phyloP scores from a whole-genome alignment of 2,329 filamentous ascomycete genomes.

The Colletotrichum incanum region DNA sequence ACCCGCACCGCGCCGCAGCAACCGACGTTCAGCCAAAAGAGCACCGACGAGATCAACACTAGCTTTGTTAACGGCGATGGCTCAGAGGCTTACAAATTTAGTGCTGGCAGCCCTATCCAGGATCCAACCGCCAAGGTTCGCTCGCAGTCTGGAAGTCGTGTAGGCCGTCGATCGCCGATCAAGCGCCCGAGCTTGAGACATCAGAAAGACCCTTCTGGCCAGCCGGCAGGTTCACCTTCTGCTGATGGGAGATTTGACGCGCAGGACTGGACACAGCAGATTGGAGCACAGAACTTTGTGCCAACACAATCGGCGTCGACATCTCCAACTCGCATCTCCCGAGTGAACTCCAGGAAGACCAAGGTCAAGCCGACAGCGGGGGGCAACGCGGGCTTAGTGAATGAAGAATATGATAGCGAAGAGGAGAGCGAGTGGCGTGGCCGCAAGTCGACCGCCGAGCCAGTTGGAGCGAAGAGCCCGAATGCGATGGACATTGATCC shows the following conservation, averaged over 20 bases:
- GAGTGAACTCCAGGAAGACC: constrained; percentile 70
- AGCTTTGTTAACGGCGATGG: constrained; percentile 69
- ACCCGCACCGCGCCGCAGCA: constrained; percentile 53
- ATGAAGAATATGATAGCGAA: constrained; percentile 63
- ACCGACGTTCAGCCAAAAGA: constrained; percentile 64
- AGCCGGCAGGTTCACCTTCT: constrained; percentile 33
- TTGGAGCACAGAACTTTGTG: constrained; percentile 69
- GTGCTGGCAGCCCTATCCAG: constrained; percentile 60
- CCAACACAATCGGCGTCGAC: constrained; percentile 58
- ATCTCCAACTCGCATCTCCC: constrained; percentile 62
- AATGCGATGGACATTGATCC: constrained; percentile 78
- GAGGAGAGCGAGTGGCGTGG: constrained; percentile 57
- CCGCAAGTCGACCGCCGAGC: constrained; percentile 51
- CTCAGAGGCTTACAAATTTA: constrained; percentile 65
- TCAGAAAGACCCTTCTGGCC: constrained; percentile 46
- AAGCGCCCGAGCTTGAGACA: constrained; percentile 48
- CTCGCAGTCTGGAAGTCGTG: constrained; percentile 58
- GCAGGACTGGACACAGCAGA: constrained; percentile 68
- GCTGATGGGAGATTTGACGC: constrained; percentile 61
- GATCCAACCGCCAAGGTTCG: constrained; percentile 53
- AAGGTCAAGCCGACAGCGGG: constrained; percentile 67
- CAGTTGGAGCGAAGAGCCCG: constrained; percentile 60
- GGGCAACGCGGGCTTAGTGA: constrained; percentile 62
- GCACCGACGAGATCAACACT: constrained; percentile 74
- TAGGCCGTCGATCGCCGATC: constrained; percentile 58